Base-by-base conservation (phyloP, 2,329 filamentous ascomycete genomes). In the Talaromyces sp. region DNA sequence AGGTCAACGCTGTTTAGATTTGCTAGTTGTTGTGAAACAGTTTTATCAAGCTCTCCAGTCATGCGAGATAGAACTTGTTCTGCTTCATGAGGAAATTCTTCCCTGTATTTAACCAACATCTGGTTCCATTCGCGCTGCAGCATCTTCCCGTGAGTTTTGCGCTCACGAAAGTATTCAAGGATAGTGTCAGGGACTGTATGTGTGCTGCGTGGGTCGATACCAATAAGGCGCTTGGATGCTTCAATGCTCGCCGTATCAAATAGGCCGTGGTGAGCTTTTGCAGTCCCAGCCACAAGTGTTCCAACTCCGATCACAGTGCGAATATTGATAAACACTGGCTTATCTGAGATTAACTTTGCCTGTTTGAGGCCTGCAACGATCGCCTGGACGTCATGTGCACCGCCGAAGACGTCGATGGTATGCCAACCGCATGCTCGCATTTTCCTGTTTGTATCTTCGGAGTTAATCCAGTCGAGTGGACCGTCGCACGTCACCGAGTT, bases 401-500 rank as follows among this genome's bases (percentile, higher is more conserved):
- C 82, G 61, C 84, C 78, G 7, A 74, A 65, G 1, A 85, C 70
- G 19, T 83, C 79, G 6, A 84, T 72, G 1, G 84, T 81, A 19
- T 83, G 64, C 80, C 81, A 85, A 2, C 80, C 80, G 35, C 74
- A 80, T 6, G 81, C 81, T 5, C 75, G 70, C 81, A 84, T 84
- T 69, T 84, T 85, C 6, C 73, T 67, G 56, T 83, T 82, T 61
- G 82, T 71, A 45, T 84, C 80, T 61, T 84, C 81, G 0, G 75
- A 79, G 59, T 81, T 81, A 4, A 75, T 76, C 41, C 77, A 72
- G 64, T 84, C 81, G 2, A 83, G 74, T 1, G 76, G 77, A 6
- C 82, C 81, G 61, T 84, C 82, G 62, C 81, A 84, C 1, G 81
- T 83, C 46, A 84, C 71, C 63, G 81, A 78, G 65, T 84, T 84